Evolutionary conservation across 768 basidiomycete genomes (phyloP), one percentile per base, ranked within the genome.

Genomic region (Auriscalpium orientale): DNA sequence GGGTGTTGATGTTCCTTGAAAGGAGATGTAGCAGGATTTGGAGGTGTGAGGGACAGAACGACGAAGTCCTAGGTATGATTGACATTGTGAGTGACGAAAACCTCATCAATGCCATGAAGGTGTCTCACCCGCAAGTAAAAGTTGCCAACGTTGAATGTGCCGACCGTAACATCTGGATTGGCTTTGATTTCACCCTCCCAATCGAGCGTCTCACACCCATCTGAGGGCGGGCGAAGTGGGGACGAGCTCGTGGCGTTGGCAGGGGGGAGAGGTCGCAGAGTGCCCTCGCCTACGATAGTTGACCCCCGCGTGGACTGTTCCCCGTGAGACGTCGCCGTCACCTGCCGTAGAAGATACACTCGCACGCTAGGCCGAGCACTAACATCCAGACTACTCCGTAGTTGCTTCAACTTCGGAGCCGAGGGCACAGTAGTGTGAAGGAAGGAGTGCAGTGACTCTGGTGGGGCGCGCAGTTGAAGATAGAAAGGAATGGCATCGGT

Each of bases 401-500:
- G 28, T 40, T 56, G 58, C 43, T 60, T 50, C 44, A 61, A 51
- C 18, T 53, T 44, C 15, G 43, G 28, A 47, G 59, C 53, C 4
- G 49, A 22, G 22, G 40, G 50, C 22, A 55, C 53, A 35, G 58
- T 57, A 43, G 68, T 62, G 35, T 62, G 58, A 57, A 83, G 64
- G 60, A 84, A 76, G 16, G 76, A 74, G 20, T 67, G 69, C 8
- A 85, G 71, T 1, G 80, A 77, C 20, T 70, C 62, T 1, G 73
- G 59, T 18, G 71, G 70, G 10, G 77, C 83, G 33, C 73, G 73
- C 37, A 87, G 71, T 59, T 87, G 86, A 16, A 88, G 63, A 62
- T 85, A 82, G 66, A 87, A 82, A 8, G 84, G 83, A 9, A 87
- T 83, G 16, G 70, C 72, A 58, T 86, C 82, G 10, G 71, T 63